Evolutionary conservation across 768 basidiomycete genomes (phyloP), one percentile per base, ranked within the genome.

Genomic region (Lentinula lateritia): DNA sequence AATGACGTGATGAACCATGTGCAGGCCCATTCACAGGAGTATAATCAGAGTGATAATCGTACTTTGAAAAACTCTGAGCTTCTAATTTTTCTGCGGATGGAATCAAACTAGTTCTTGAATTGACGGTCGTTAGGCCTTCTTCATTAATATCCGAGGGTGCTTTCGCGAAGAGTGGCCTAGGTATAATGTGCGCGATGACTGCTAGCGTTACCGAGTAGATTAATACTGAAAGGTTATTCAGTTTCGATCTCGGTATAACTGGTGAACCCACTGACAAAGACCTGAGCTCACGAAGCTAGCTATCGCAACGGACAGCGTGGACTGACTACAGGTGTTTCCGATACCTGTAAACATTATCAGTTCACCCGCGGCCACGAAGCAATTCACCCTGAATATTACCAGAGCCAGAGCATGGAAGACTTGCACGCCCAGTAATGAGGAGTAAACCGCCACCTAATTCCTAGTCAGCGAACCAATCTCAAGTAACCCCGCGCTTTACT

Each of bases 351-450:
- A 20, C 18, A 18, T 43, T 28, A 34, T 52, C 18, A 50, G 50
- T 42, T 42, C 18, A 42, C 15, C 36, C 32, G 18, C 35, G 9
- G 5, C 5, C 8, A n/a, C 4, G 36, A 13, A 23, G 12, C 35
- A 50, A 23, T 28, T 53, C 9, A 38, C 3, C 20, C 28, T 4
- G 28, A 52, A 58, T 62, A 64, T 53, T 62, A 76, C 76, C 73
- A 28, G 74, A 66, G 50, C 71, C 73, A 42, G 69, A 65, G 59
- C 77, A 78, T 10, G 76, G 76, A 58, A 78, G 65, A 9, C 65
- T 64, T 34, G 73, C 64, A 35, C 69, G 68, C 43, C 69, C 69
- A 45, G 73, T 43, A 62, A 69, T 66, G 61, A 76, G 74, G 2
- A 69, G 63, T 15, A 73, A 65, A 60, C 74, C 69, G 58, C 72